Evolutionary conservation across 768 basidiomycete genomes (phyloP).

Genomic region (Mycena vitilis): DNA sequence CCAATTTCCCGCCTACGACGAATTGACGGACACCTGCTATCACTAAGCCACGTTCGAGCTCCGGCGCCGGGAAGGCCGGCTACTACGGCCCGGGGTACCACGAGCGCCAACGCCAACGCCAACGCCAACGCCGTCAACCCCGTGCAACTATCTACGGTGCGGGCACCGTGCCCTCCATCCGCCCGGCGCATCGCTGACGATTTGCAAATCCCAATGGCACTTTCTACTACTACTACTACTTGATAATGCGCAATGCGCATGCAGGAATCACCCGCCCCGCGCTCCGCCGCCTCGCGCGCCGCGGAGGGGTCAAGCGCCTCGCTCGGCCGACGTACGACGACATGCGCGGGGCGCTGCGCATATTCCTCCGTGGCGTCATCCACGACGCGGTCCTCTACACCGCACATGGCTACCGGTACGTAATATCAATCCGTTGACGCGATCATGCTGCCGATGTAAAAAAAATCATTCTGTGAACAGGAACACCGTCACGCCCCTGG

Average conservation of each 20-base stretch:
- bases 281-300: conserved; percentile 81
- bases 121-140: neutral
- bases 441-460: too few species aligned
- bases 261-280: conserved; percentile 75
- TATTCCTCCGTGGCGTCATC: conserved; percentile 73
- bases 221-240: conserved; percentile 21
- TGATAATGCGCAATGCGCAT: too few species aligned
- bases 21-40: too few species aligned
- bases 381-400: conserved; percentile 19
- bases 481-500: too few species aligned
- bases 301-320: conserved; percentile 86
- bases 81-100: too few species aligned
- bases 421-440: too few species aligned
- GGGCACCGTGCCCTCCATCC: neutral
- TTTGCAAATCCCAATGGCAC: too few species aligned
- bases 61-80: too few species aligned
- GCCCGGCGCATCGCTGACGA: neutral
- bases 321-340: conserved; percentile 81
- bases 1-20: too few species aligned
- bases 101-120: too few species aligned
- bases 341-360: conserved; percentile 83
- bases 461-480: too few species aligned
- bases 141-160: neutral
- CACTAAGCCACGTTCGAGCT: too few species aligned
- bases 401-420: conserved; percentile 49